Evolutionary conservation across 306 rosid genomes (phyloP).

Genomic region (Purshia tridentata): DNA sequence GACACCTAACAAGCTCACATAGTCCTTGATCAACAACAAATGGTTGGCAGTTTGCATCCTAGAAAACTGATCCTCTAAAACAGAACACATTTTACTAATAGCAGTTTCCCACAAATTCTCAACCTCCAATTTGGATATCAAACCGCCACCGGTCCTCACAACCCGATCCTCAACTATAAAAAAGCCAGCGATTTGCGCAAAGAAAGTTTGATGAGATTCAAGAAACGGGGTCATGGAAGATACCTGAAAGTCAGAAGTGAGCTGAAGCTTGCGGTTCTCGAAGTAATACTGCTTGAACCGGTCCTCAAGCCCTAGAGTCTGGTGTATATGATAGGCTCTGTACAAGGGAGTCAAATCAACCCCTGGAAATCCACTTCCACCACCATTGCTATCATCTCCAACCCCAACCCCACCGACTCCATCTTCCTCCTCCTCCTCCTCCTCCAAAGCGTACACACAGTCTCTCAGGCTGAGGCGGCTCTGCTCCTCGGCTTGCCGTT

Average conservation of each 20-base stretch:
- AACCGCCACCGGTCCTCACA: constrained; percentile 86
- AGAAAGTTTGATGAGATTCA: constrained; percentile 96
- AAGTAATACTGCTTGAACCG: constrained; percentile 87
- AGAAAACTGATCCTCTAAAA: constrained; percentile 97
- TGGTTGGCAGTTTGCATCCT: constrained; percentile 99
- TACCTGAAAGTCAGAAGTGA: constrained; percentile 98
- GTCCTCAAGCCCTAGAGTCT: constrained; percentile 88
- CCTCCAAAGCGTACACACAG: constrained; percentile 83
- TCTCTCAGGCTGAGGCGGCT: constrained; percentile 91
- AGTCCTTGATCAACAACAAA: constrained; percentile 86
- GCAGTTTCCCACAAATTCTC: constrained; percentile 98
- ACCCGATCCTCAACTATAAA: constrained; percentile 93
- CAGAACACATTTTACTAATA: constrained; percentile 95
- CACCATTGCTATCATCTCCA: constrained; percentile 44
- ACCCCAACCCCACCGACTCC: constrained; percentile 42
- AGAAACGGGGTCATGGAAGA: constrained; percentile 98
- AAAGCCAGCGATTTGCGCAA: constrained; percentile 95
- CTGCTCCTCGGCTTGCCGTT: constrained; percentile 99
- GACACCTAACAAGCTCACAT: constrained; percentile 90
- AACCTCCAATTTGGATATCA: constrained; percentile 89
- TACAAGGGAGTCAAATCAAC: constrained; percentile 92
- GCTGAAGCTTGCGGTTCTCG: constrained; percentile 91
- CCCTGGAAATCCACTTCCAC: constrained; percentile 58
- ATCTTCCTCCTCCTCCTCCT: constrained; percentile 79
- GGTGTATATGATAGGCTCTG: constrained; percentile 81